Evolutionary conservation across 2,329 filamentous ascomycete genomes (phyloP), one percentile per base, ranked within the genome.

Genomic region (Laburnicola sp.): DNA sequence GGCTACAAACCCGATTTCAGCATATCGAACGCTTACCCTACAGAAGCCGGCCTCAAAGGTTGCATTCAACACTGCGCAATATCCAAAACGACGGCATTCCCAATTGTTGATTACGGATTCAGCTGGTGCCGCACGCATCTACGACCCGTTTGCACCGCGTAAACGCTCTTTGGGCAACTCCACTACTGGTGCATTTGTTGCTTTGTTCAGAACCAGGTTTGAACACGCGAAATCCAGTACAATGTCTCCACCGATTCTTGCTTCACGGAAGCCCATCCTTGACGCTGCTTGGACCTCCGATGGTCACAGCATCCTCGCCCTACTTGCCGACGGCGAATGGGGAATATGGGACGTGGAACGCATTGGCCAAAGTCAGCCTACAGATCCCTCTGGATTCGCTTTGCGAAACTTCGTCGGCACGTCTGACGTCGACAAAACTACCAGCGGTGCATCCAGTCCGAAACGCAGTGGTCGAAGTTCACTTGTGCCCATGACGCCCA

Each of bases 81-180:
- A 78, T 57, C 80, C 82, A 3, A 78, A 79, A 23, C 66, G 71
- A 25, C 76, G 80, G 9, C 81, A 84, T 64, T 77, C 80, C 0
- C 78, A 79, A 38, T 65, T 86, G 8, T 73, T 86, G 6, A 71
- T 86, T 5, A 75, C 78, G 1, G 82, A 85, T 49, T 65, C 75
- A 1, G 75, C 73, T n/a, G 82, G 83, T 4, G 76, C 74, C 36
- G 80, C 83, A 26, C 82, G 83, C 46, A 73, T 86, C 10, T 84
- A 82, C 60, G 80, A 84, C 46, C 80, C 79, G 25, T 77, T 83
- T 28, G 72, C 78, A 11, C 63, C 60, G 28, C 62, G 54, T 39
- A 68, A 61, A 36, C 65, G 62, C 31, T 60, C 52, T 26, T 32
- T 55, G 45, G 57, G 50, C 31, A 53, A 57, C 11, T 32, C 41